These are phyloP conservation scores for Echinosophora koreensis DNA, from an alignment of 306 rosid genomes.

Conservation along the genomic window DNA sequence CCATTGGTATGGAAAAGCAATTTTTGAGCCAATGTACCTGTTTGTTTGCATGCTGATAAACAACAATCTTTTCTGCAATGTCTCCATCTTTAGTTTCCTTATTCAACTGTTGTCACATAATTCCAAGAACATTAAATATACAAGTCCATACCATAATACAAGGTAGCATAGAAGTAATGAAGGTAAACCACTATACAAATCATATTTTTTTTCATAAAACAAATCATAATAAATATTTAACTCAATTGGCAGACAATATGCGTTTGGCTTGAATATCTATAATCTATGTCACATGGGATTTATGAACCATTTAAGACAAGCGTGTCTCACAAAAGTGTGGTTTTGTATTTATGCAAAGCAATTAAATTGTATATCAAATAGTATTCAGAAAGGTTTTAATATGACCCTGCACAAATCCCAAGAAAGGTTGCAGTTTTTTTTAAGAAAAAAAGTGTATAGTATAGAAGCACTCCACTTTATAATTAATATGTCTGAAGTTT, in stretches of 20 bases:
- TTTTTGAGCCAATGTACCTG: constrained; percentile 63
- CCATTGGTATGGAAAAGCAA: constrained; percentile 22
- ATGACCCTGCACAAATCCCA: background rate
- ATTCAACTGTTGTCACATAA: constrained; percentile 68
- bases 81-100: constrained; percentile 79
- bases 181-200: background rate
- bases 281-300: constrained; percentile 7
- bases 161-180: background rate
- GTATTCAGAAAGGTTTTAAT: too few species aligned
- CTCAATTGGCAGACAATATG: background rate
- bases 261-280: background rate
- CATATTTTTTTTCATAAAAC: background rate
- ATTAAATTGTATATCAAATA: background rate
- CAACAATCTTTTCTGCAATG: constrained; percentile 73
- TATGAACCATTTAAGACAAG: constrained; percentile 17
- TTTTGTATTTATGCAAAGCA: background rate
- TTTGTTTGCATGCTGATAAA: constrained; percentile 90
- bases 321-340: background rate
- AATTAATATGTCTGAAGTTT: constrained; percentile 26
- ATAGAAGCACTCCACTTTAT: background rate
- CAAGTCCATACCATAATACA: constrained; percentile 29
- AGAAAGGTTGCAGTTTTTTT: background rate
- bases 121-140: constrained; percentile 38
- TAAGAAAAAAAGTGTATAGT: background rate
- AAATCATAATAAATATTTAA: constrained; percentile 28